phyloP scores from a whole-genome alignment of 2,329 filamentous ascomycete species.

The Scortechinia acanthostroma region DNA sequence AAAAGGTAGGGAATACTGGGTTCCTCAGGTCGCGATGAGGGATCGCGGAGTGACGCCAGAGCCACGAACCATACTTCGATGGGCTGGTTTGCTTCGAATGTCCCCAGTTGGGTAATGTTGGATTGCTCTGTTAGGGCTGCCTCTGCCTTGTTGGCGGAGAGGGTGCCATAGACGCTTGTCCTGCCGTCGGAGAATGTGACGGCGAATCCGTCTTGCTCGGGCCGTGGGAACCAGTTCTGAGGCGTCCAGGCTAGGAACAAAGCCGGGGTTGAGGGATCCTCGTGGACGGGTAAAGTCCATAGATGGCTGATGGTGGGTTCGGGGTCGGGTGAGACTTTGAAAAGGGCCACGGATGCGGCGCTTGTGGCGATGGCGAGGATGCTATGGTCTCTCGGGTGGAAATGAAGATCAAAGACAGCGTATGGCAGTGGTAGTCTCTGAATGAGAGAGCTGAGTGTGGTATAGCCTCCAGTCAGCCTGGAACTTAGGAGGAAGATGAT shows the following conservation, averaged over 20 bases:
- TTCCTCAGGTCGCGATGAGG: too few species aligned
- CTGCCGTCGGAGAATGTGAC: background rate
- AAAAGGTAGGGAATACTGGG: background rate
- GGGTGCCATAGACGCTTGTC: background rate
- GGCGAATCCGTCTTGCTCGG: background rate
- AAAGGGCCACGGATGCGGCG: background rate
- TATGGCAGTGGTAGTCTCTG: background rate
- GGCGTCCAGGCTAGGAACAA: slow-evolving; percentile 1
- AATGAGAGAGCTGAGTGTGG: background rate
- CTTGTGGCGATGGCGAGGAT: background rate
- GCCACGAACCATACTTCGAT: slow-evolving; percentile 2
- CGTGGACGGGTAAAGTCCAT: background rate
- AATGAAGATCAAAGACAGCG: background rate
- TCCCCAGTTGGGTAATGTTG: background rate
- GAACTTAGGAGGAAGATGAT: too few species aligned
- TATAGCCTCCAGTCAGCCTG: too few species aligned
- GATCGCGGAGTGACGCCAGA: background rate
- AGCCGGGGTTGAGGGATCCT: background rate
- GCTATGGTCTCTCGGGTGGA: background rate
- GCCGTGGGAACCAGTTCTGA: background rate
- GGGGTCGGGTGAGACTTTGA: background rate
- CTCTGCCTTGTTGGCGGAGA: too few species aligned
- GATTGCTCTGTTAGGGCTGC: background rate
- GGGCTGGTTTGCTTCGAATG: background rate
- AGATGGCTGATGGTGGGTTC: background rate